Evolutionary conservation across 2,329 filamentous ascomycete genomes (phyloP).

Genomic region (Harringtonia aguacate): DNA sequence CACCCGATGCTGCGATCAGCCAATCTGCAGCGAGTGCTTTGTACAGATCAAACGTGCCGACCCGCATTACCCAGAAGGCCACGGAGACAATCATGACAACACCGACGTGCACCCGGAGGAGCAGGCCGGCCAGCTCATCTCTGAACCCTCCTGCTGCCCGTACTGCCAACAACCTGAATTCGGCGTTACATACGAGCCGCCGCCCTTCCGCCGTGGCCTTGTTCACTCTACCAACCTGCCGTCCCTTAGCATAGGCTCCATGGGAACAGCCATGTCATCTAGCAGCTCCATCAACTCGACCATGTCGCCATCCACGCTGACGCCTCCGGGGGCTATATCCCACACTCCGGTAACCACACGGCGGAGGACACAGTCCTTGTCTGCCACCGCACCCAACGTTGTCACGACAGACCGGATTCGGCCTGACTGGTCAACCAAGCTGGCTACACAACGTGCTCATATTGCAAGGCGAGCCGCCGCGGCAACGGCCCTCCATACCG

Average conservation of each 20-base stretch:
- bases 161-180: constrained; percentile 95
- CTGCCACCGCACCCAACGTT: constrained; percentile 73
- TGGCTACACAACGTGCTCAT: constrained; percentile 75
- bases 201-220: constrained; percentile 78
- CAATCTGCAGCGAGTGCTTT: constrained; percentile 97
- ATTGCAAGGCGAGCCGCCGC: constrained; percentile 80
- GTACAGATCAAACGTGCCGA: constrained; percentile 96
- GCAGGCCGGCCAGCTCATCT: constrained; percentile 60
- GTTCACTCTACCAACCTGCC: constrained; percentile 48
- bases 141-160: constrained; percentile 83
- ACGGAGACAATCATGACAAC: constrained; percentile 29
- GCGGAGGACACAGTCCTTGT: constrained; percentile 50
- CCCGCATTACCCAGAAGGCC: constrained; percentile 77
- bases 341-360: constrained; percentile 18
- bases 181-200: constrained; percentile 87
- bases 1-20: constrained; percentile 89
- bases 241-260: constrained; percentile 23
- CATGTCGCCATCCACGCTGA: constrained; percentile 26
- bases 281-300: constrained; percentile 64
- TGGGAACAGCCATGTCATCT: constrained; percentile 72
- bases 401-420: constrained; percentile 88
- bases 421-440: constrained; percentile 88
- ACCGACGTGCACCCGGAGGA: constrained; percentile 32
- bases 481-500: constrained; percentile 87
- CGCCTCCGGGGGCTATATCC: constrained; percentile 19